These are phyloP conservation scores for Fallopia convolvulus DNA, from an alignment of 148 eudicot genomes.

Conservation along the genomic window DNA sequence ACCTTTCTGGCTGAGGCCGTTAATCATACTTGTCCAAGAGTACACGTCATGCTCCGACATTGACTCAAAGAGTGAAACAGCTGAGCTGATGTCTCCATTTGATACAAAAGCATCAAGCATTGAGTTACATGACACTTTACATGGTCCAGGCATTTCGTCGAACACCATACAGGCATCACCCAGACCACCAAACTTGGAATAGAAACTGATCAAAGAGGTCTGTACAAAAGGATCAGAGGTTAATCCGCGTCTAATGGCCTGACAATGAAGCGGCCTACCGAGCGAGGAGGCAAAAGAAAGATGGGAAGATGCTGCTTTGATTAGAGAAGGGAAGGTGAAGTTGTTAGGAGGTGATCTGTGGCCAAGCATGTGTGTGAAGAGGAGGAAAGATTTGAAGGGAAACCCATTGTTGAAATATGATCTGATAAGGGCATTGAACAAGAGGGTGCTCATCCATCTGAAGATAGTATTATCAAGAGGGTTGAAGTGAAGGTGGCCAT, in stretches of 20 bases:
- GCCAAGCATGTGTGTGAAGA: slow-evolving; percentile 43
- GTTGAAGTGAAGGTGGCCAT: slow-evolving; percentile 33
- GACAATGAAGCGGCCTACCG: slow-evolving; percentile 33
- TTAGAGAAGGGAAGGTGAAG: slow-evolving; percentile 44
- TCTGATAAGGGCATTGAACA: slow-evolving; percentile 44
- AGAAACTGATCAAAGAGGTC: slow-evolving; percentile 35
- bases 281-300: slow-evolving; percentile 9
- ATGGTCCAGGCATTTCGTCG: slow-evolving; percentile 36
- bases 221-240: slow-evolving; percentile 36
- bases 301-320: slow-evolving; percentile 32
- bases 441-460: slow-evolving; percentile 46
- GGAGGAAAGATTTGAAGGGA: slow-evolving; percentile 22
- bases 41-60: slow-evolving; percentile 43
- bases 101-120: slow-evolving; percentile 44
- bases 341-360: slow-evolving; percentile 35
- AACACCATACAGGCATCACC: slow-evolving; percentile 31
- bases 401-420: slow-evolving; percentile 27
- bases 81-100: slow-evolving; percentile 39
- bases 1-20: slow-evolving; percentile 37
- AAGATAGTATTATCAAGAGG: slow-evolving; percentile 13
- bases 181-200: slow-evolving; percentile 20
- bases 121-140: slow-evolving; percentile 42
- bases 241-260: slow-evolving; percentile 33
- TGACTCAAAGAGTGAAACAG: slow-evolving; percentile 28
- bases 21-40: slow-evolving; percentile 58